Base-by-base conservation (phyloP, 805 yeast genomes). In the Yamadazyma ubonensis region DNA sequence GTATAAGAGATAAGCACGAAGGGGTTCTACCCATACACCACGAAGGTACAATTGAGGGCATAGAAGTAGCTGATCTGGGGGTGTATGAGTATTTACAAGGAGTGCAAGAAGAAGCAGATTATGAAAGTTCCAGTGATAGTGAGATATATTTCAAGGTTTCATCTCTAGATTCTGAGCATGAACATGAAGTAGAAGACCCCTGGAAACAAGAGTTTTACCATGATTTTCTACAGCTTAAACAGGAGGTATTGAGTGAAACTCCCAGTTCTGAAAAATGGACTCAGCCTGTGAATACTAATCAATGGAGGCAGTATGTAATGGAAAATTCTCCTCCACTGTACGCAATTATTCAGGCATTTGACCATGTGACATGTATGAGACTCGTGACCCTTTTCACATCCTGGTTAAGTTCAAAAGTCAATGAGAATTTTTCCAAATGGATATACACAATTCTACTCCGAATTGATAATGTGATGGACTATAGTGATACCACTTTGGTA, bases 401-500 rank as follows among this genome's bases (percentile, higher is more conserved):
- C 39, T 67, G 73, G 73, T 57, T 68, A 18, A 65, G 64, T 52
- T 46, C 50, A 11, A 51, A 58, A 12, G 45, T 53, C 28, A 57
- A 57, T 15, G 51, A 50, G 14, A 46, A 51, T 20, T 41, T 66
- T 8, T 55, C 63, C 2, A 50, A 48, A 39, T 69, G 75, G 75
- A 57, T 69, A 6, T 69, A 62, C 54, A 41, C 49, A 14, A 41
- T 61, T 7, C 54, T 69, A 28, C 45, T 66, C 15, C 51, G 71
- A 19, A 44, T 67, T n/a, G 74, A 68, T 45, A 48, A 48, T 23
- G 52, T 54, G 1, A 43, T 69, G 18, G 71, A 67, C 25, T 51
- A 53, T 18, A 54, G 50, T 33, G 73, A 69, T 40, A 23, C 50
- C 17, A 52, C 70, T 3, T 48, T 65, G 10, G 50, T 69, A 16